A percentile compares a stretch with the other conserved stretches of the same genome.
These are phyloP conservation scores for Colletotrichum trifolii DNA, from an alignment of 2,329 filamentous ascomycete species.

Conservation along the genomic window DNA sequence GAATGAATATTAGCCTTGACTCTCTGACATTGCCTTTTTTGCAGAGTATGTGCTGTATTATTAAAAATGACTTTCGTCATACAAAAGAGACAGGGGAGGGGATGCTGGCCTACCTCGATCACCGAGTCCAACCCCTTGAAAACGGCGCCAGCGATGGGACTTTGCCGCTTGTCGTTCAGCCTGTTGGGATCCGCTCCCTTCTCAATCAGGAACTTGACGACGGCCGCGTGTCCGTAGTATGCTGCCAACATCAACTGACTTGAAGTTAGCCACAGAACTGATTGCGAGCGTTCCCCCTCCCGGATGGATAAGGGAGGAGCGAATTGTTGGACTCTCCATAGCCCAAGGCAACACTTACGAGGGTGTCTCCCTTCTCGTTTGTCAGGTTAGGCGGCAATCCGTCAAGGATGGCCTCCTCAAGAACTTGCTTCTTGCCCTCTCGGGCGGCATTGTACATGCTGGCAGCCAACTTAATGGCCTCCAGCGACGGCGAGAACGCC, in stretches of 20 bases:
- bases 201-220: slow-evolving; percentile 69
- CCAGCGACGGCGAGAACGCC: slow-evolving; percentile 61
- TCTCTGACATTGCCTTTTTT: too few relatives aligned
- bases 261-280: not conserved
- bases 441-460: slow-evolving; percentile 76
- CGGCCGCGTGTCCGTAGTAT: slow-evolving; percentile 73
- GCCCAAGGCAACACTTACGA: slow-evolving; percentile 56
- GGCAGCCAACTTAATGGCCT: slow-evolving; percentile 72
- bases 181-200: slow-evolving; percentile 75
- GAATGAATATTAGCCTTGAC: not conserved
- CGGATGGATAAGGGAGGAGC: too few relatives aligned
- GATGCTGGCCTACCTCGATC: slow-evolving; percentile 58
- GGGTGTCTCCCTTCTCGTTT: slow-evolving; percentile 77
- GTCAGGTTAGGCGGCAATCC: slow-evolving; percentile 77
- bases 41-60: not conserved
- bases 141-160: slow-evolving; percentile 75
- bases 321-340: too few relatives aligned
- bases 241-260: slow-evolving; percentile 75
- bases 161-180: slow-evolving; percentile 76
- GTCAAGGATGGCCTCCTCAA: slow-evolving; percentile 71
- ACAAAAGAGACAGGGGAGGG: too few relatives aligned
- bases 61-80: not conserved
- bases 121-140: slow-evolving; percentile 77
- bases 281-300: not conserved
- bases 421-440: slow-evolving; percentile 64